Evolutionary conservation across 2,329 filamentous ascomycete genomes (phyloP), one percentile per base, ranked within the genome.

Genomic region (Neonectria hederae): DNA sequence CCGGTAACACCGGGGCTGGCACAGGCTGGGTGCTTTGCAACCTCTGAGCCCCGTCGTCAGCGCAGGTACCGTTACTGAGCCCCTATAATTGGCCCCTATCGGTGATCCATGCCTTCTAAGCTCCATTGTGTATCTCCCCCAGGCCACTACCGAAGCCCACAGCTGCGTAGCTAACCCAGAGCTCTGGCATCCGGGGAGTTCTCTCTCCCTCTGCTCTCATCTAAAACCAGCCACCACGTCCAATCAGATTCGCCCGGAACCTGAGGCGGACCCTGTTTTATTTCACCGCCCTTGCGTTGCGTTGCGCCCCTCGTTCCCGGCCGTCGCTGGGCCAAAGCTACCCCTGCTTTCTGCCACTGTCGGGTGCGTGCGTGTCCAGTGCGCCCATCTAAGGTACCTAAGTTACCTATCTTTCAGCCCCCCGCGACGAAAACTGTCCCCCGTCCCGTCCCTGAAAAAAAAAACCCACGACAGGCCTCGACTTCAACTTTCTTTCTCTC

Each of bases 371-470:
- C 14, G 21, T 28, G 17, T 13, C 17, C 46, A 32, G 30, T 32
- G 30, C 30, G 30, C 9, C 10, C 30, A 32, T n/a, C n/a, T n/a
- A n/a, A n/a, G n/a, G n/a, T n/a, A n/a, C n/a, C n/a, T n/a, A n/a
- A n/a, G n/a, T n/a, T n/a, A n/a, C n/a, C n/a, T n/a, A n/a, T 17
- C 35, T 38, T 13, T 32, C 30, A 13, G 30, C 59, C 59, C 49
- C 60, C 60, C 48, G 49, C 49, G 45, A 60, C 57, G 57, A 54
- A 60, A 60, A 60, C 58, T 66, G 57, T 60, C 51, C 35, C 32
- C 35, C 64, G 57, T 60, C 51, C 57, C 59, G 53, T 53, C 57
- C 54, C 56, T 55, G 60, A 62, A 65, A 72, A 72, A 28, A 72
- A 68, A 72, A 68, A 63, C 61, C 55, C 54, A 59, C 67, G 38